phyloP scores from a whole-genome alignment of 2,329 filamentous ascomycete species.

The Fusarium clavum region DNA sequence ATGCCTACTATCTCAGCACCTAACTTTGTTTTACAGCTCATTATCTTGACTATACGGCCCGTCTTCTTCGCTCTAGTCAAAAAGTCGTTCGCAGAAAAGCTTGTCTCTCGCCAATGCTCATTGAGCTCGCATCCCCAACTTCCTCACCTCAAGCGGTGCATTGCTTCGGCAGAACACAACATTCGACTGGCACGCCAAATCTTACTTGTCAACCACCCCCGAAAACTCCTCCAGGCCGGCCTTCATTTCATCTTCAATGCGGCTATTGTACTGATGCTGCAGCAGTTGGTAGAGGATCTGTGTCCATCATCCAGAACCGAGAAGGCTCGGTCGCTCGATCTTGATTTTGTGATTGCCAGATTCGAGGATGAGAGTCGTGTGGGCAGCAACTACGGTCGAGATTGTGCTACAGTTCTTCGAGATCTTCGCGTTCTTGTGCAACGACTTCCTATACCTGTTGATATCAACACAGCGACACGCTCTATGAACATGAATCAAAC shows the following conservation, averaged over 20 bases:
- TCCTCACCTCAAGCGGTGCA: slow-evolving; percentile 54
- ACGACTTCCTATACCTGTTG: slow-evolving; percentile 47
- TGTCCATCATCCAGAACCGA: slow-evolving; percentile 42
- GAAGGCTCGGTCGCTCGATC: slow-evolving; percentile 45
- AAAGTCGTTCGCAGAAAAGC: slow-evolving; percentile 57
- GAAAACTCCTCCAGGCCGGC: slow-evolving; percentile 58
- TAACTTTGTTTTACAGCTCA: slow-evolving; percentile 47
- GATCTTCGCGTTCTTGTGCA: slow-evolving; percentile 54
- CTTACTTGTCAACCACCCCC: slow-evolving; percentile 50
- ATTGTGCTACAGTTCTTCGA: slow-evolving; percentile 54
- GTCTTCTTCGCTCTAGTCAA: slow-evolving; percentile 61
- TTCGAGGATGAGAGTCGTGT: slow-evolving; percentile 56
- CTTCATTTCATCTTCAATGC: slow-evolving; percentile 65
- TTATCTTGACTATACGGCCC: slow-evolving; percentile 62
- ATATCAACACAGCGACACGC: slow-evolving; percentile 6
- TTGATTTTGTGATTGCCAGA: slow-evolving; percentile 56
- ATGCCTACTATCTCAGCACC: neutral
- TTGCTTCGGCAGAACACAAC: slow-evolving; percentile 59
- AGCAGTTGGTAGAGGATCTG: slow-evolving; percentile 55
- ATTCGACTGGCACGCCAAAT: slow-evolving; percentile 58
- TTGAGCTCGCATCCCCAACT: slow-evolving; percentile 41
- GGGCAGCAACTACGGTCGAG: slow-evolving; percentile 53
- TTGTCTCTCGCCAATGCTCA: slow-evolving; percentile 48
- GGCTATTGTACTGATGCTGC: slow-evolving; percentile 60
- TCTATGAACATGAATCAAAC: slow-evolving; percentile 18